Percentiles rank a stretch among this genome's conserved stretches.
These are phyloP conservation scores for Colletotrichum trifolii DNA, from an alignment of 2,329 filamentous ascomycete species.

Conservation along the genomic window DNA sequence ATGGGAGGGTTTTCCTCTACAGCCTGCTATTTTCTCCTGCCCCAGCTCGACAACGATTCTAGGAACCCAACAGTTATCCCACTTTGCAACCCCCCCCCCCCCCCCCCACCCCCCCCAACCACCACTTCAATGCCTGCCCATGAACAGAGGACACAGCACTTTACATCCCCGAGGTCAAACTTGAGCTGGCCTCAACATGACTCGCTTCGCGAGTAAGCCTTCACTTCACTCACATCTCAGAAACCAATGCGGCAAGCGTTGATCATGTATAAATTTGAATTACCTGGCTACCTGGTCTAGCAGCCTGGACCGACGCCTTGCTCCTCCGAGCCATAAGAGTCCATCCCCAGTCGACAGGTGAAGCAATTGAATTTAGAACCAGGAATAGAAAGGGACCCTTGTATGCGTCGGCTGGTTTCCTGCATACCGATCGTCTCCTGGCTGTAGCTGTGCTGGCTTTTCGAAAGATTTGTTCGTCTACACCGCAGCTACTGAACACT, in stretches of 20 bases:
- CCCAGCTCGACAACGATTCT: no score
- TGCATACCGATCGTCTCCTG: conserved; percentile 21
- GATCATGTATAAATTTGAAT: conserved; percentile 25
- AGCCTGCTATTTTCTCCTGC: no score
- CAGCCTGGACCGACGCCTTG: conserved; percentile 32
- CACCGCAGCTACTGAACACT: conserved; percentile 6
- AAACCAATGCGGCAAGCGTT: neutral
- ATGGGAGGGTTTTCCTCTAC: no score
- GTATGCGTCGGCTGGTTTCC: conserved; percentile 12
- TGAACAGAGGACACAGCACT: neutral
- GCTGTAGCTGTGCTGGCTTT: conserved; percentile 3
- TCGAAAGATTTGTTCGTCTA: no score
- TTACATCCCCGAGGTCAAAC: neutral
- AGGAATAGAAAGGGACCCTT: conserved; percentile 14
- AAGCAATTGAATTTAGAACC: conserved; percentile 26
- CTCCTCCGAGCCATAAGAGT: conserved; percentile 24
- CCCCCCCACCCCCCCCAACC: no score
- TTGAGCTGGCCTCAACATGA: neutral
- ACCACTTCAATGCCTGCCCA: no score
- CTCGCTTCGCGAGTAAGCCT: neutral
- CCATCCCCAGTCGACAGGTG: conserved; percentile 18
- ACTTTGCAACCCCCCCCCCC: no score
- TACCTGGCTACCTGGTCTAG: conserved; percentile 32
- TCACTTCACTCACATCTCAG: neutral
- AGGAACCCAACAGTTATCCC: no score